Base-by-base conservation (phyloP, 331 rosid species). In the Malus hybrid region DNA sequence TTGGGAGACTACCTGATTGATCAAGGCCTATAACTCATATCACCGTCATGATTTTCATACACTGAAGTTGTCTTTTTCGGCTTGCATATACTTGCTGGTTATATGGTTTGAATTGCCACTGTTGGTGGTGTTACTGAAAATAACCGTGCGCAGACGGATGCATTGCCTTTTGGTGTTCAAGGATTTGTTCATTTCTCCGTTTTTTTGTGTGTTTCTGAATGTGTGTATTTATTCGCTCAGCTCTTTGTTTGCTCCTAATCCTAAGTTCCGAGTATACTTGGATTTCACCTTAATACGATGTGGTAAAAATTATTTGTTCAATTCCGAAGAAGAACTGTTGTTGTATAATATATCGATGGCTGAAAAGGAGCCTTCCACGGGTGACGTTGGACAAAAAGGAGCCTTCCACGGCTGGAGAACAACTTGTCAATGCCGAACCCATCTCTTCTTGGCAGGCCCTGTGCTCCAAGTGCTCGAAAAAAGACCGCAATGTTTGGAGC, bases 1-100 rank as follows among this genome's bases (percentile, higher is more conserved):
- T 52, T 89, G 88, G 91, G 90, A 26, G 89, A 87, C 67, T 89
- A 89, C 71, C 83, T 89, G 42, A 56, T 83, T 50, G 88, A 85
- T 14, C 84, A 83, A 77, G 81, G 79, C 15, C 60, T 83, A 48
- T 85, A 88, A 86, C 30, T 77, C 64, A n/a, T 71, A 77, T 66
- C 81, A 61, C 22, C 44, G 22, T 16, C 71, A 18, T 65, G 32
- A 28, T 73, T 39, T 80, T 50, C 74, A 53, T 44, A 46, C 75
- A 50, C 52, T 74, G 18, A 26, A 56, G 15, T 26, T 70, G 33
- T 64, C 46, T 48, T 78, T 77, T 71, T 44, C 78, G 80, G 77
- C 66, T 78, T 80, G 78, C 82, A 62, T 80, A 68, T 70, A 74
- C 72, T 68, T 73, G 44, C 58, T 75, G 52, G 60, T 34, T 18